These are phyloP conservation scores for Penicillium olsonii DNA, from an alignment of 2,329 filamentous ascomycete genomes.

Conservation along the genomic window DNA sequence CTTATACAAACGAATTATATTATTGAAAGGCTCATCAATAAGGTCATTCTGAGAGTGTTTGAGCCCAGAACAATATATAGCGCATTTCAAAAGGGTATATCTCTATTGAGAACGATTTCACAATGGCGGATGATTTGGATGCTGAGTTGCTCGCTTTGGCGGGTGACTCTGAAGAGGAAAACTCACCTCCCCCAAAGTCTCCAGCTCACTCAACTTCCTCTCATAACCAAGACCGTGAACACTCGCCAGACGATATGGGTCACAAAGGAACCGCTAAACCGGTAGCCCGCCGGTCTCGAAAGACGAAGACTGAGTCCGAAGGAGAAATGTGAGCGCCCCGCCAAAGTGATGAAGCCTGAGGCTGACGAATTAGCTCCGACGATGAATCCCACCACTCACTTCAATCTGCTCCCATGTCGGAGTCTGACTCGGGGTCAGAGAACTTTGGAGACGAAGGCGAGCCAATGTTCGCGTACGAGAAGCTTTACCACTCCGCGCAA, in stretches of 20 bases:
- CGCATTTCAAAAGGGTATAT: not conserved
- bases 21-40: not conserved
- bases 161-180: slow-evolving; percentile 63
- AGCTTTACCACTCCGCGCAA: slow-evolving; percentile 72
- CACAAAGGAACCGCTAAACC: slow-evolving; percentile 49
- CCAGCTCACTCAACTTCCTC: slow-evolving; percentile 56
- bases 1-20: not conserved
- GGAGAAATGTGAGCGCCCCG: slow-evolving; percentile 72
- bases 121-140: slow-evolving; percentile 81
- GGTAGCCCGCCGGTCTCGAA: slow-evolving; percentile 43
- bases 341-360: slow-evolving; percentile 11
- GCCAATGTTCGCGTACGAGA: slow-evolving; percentile 78
- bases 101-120: slow-evolving; percentile 27
- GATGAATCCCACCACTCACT: slow-evolving; percentile 70
- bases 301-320: slow-evolving; percentile 69
- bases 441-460: slow-evolving; percentile 51
- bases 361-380: slow-evolving; percentile 60
- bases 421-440: slow-evolving; percentile 78
- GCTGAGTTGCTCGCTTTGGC: slow-evolving; percentile 92
- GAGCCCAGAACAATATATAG: not conserved
- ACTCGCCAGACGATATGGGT: slow-evolving; percentile 44
- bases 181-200: slow-evolving; percentile 55
- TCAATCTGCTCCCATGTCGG: slow-evolving; percentile 84
- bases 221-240: slow-evolving; percentile 41
- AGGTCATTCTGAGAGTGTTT: not conserved